phyloP scores from a whole-genome alignment of 495 filamentous ascomycete genomes.

The Rusavskia elegans region DNA sequence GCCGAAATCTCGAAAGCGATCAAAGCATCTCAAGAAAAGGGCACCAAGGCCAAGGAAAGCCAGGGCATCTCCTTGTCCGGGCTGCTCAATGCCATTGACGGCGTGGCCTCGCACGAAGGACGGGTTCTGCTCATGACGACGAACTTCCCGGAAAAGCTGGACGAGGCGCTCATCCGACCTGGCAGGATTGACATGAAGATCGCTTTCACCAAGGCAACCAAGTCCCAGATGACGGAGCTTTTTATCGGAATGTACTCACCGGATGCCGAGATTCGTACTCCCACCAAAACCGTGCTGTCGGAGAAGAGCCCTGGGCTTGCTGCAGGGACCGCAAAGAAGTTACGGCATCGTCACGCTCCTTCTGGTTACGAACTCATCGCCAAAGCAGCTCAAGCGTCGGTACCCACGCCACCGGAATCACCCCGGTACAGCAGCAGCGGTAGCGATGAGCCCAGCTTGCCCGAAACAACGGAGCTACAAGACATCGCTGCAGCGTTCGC shows the following conservation, averaged over 20 bases:
- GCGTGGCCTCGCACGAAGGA: constrained; percentile 67
- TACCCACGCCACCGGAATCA: constrained; percentile 1
- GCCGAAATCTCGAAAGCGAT: constrained; percentile 7
- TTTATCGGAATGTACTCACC: constrained; percentile 59
- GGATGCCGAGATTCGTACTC: constrained; percentile 8
- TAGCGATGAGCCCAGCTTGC: constrained; percentile 7
- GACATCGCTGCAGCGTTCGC: constrained; percentile 42
- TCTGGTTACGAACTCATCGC: background rate
- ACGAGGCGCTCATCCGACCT: constrained; percentile 59
- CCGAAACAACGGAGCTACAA: constrained; percentile 14
- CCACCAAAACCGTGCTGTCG: background rate
- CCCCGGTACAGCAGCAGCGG: background rate
- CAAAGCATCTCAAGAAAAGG: constrained; percentile 9
- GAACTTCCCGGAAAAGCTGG: constrained; percentile 59
- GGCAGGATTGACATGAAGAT: constrained; percentile 64
- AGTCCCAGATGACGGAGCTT: constrained; percentile 44
- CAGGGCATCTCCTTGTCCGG: constrained; percentile 52
- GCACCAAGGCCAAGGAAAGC: constrained; percentile 5
- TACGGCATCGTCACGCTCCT: background rate
- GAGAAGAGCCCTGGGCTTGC: background rate
- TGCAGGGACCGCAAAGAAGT: background rate
- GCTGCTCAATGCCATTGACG: constrained; percentile 71
- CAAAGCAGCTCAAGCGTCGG: background rate
- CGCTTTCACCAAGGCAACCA: constrained; percentile 48
- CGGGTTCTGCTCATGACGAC: constrained; percentile 75